These are phyloP conservation scores for Colletotrichum lentis DNA, from an alignment of 2,329 filamentous ascomycete species.

Conservation along the genomic window DNA sequence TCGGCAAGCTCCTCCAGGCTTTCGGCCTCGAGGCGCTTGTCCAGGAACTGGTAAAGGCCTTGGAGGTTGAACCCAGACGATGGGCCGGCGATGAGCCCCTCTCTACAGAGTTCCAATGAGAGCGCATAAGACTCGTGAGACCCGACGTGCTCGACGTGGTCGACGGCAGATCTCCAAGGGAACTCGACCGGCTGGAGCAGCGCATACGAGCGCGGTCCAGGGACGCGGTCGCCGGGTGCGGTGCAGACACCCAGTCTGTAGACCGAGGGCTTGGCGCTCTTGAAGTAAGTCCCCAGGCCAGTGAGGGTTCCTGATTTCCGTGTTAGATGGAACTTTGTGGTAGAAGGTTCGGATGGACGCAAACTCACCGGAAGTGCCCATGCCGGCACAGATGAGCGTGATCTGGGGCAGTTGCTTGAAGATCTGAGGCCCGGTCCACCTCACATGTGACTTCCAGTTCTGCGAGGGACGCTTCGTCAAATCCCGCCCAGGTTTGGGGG, in stretches of 20 bases:
- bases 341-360: neutral
- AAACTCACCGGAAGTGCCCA: slow-evolving; percentile 62
- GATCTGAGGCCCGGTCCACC: slow-evolving; percentile 68
- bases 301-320: slow-evolving; percentile 53
- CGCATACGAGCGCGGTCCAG: slow-evolving; percentile 64
- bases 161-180: slow-evolving; percentile 65
- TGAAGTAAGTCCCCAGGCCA: slow-evolving; percentile 60
- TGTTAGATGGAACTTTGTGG: neutral
- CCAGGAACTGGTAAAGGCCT: slow-evolving; percentile 60
- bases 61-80: slow-evolving; percentile 67
- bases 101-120: slow-evolving; percentile 62
- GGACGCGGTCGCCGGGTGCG: slow-evolving; percentile 63
- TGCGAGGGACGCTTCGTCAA: slow-evolving; percentile 36
- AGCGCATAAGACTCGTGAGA: slow-evolving; percentile 62
- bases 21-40: slow-evolving; percentile 56
- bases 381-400: slow-evolving; percentile 62
- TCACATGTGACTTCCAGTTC: slow-evolving; percentile 64
- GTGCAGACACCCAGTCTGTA: slow-evolving; percentile 61
- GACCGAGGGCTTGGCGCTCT: slow-evolving; percentile 58
- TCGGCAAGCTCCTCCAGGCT: slow-evolving; percentile 55
- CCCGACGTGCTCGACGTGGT: slow-evolving; percentile 64
- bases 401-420: slow-evolving; percentile 64
- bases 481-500: too few relatives aligned
- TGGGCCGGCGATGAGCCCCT: slow-evolving; percentile 67
- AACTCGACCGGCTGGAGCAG: slow-evolving; percentile 62